These are phyloP conservation scores for Senna tora DNA, from an alignment of 306 rosid species.

Conservation along the genomic window DNA sequence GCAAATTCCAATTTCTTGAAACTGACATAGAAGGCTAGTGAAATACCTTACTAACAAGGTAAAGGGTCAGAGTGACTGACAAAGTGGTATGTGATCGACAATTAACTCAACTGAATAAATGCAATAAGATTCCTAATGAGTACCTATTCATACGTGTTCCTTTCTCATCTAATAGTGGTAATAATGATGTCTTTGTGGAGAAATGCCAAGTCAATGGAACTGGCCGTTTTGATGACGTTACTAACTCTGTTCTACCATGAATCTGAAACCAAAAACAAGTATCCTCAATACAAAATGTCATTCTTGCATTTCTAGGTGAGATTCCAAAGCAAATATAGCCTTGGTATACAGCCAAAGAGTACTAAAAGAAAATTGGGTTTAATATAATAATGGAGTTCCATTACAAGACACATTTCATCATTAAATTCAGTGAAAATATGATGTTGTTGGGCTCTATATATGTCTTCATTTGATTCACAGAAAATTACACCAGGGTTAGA, in stretches of 20 bases:
- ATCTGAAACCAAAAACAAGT: conserved; percentile 57
- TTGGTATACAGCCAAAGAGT: conserved; percentile 11
- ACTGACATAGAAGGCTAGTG: conserved; percentile 14
- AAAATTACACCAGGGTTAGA: neutral
- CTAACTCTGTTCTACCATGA: conserved; percentile 92
- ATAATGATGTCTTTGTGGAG: conserved; percentile 69
- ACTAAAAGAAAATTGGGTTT: conserved; percentile 10
- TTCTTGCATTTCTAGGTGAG: conserved; percentile 7
- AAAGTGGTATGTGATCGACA: conserved; percentile 23
- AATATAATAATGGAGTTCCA: conserved; percentile 17
- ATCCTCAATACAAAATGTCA: conserved; percentile 1
- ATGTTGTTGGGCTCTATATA: conserved; percentile 22
- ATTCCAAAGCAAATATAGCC: conserved; percentile 20
- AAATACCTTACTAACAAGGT: conserved; percentile 22
- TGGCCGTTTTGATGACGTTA: conserved; percentile 88
- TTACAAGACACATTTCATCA: conserved; percentile 9
- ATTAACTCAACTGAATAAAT: conserved; percentile 31
- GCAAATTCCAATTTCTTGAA: conserved; percentile 30
- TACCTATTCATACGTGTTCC: conserved; percentile 89
- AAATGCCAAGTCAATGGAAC: conserved; percentile 97
- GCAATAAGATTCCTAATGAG: conserved; percentile 25
- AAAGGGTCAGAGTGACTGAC: conserved; percentile 6
- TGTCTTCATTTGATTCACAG: conserved; percentile 7
- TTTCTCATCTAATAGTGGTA: conserved; percentile 83
- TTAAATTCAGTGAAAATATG: conserved; percentile 24